Evolutionary conservation across 2,329 filamentous ascomycete genomes (phyloP), one percentile per base, ranked within the genome.

Genomic region (Grosmannia huntii): DNA sequence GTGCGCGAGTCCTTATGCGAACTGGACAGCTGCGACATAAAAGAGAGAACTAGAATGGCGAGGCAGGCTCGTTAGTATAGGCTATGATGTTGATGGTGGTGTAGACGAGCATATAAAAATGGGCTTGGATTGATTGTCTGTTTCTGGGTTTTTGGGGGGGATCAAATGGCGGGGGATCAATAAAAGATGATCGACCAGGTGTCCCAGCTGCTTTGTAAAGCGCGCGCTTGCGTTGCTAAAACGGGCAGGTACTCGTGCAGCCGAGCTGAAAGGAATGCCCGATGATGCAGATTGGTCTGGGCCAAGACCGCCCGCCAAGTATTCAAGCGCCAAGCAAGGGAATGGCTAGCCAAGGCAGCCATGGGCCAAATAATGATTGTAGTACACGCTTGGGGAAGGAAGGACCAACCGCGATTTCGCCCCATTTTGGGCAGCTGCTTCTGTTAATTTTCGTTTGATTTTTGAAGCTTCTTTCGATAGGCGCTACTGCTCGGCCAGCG

Each of bases 11-110:
- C 71, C 64, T 66, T 67, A 60, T 71, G 67, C 60, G 73, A 71
- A 63, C 74, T 75, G 64, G 86, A 86, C 76, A 88, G 85, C 73
- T 85, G 83, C 71, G 87, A 90, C 81, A 95, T 92, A 73, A 95
- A 95, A 66, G 89, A 95, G 66, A 90, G 78, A 59, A 95, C 90
- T 95, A 70, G 63, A 58, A 59, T 61, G 66, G 14, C 48, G n/a
- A 55, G 44, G 19, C 5, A 19, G 31, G n/a, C 7, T 14, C 11
- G 51, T 52, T 25, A 53, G 53, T 63, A 57, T 62, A 60, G 62
- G 62, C 60, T 27, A 7, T 10, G 38, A n/a, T 14, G 49, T 19
- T 51, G 49, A 9, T 19, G 25, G 52, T 41, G 52, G 33, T 23
- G 52, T 19, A 41, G 33, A 23, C 28, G 16, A 16, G 23, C 25